Percentiles rank a stretch among this genome's conserved stretches.
Conservation (phyloP, 1,284 basidiomycete species). For the Leccinum pachyderme region DNA sequence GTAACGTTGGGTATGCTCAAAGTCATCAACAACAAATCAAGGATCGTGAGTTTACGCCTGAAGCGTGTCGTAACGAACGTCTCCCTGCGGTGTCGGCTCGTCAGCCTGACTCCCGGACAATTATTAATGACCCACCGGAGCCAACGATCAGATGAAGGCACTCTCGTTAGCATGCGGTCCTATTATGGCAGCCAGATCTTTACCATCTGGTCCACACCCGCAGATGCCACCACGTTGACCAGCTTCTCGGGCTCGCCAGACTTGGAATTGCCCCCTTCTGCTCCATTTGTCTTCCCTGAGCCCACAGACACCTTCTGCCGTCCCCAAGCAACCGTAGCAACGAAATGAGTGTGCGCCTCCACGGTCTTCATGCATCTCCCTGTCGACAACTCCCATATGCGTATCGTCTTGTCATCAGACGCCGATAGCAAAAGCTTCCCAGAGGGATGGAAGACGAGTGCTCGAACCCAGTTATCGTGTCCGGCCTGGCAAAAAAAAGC, state of each 20-base stretch:
- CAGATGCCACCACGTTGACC: constrained; percentile 81
- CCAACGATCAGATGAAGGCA: constrained; percentile 7
- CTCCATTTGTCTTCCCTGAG: constrained; percentile 37
- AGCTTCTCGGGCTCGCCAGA: constrained; percentile 50
- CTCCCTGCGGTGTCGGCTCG: constrained; percentile 4
- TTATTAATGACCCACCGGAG: constrained; percentile 15
- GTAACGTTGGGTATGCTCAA: constrained; percentile 37
- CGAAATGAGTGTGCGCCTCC: constrained; percentile 86
- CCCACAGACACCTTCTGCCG: constrained; percentile 44
- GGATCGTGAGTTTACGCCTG: constrained; percentile 30
- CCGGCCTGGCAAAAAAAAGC: constrained; percentile 48
- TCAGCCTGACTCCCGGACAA: constrained; percentile 9
- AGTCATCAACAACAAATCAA: constrained; percentile 25
- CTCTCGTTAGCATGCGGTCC: constrained; percentile 6
- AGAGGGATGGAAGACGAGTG: constrained; percentile 80
- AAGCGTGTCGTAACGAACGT: constrained; percentile 31
- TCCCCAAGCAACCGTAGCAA: constrained; percentile 82
- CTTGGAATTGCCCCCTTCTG: constrained; percentile 35
- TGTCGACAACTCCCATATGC: constrained; percentile 83
- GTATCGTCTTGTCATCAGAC: constrained; percentile 88
- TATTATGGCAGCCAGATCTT: constrained; percentile 60
- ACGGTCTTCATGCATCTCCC: constrained; percentile 81
- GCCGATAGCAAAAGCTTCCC: constrained; percentile 87
- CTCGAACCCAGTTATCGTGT: constrained; percentile 86
- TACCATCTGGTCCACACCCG: constrained; percentile 73